A percentile compares a stretch with the other conserved stretches of the same genome.
phyloP scores from a whole-genome alignment of 31 red algal species.

The Porphyra umbilicalis region DNA sequence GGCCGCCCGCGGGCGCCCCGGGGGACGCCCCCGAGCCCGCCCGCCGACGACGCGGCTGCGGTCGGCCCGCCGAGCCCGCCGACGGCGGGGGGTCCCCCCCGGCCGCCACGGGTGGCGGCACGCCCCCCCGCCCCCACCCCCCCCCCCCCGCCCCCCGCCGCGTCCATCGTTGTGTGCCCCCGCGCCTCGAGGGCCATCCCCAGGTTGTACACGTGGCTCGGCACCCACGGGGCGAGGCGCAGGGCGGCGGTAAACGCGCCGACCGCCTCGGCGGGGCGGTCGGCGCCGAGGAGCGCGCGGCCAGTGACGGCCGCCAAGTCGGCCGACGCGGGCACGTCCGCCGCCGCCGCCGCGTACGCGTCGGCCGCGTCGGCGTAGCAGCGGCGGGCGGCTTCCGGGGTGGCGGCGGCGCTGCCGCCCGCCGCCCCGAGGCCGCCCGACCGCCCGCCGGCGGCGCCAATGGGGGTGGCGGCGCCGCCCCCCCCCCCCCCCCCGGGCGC shows the following conservation, averaged over 20 bases:
- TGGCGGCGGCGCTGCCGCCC: neutral
- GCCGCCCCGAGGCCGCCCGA: neutral
- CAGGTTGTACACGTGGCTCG: neutral
- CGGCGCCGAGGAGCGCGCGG: neutral
- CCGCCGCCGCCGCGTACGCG: neutral
- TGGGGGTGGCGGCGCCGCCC: neutral
- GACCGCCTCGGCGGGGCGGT: neutral
- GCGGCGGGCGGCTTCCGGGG: neutral
- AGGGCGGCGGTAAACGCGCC: neutral
- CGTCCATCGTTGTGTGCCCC: neutral
- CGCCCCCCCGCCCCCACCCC: neutral
- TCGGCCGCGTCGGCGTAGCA: neutral
- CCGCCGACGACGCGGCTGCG: too few species aligned
- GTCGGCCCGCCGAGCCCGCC: neutral
- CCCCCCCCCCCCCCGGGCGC: neutral
- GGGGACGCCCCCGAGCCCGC: neutral
- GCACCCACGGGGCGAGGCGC: neutral
- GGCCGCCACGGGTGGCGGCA: too few species aligned
- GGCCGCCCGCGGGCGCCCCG: neutral
- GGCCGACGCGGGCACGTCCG: neutral
- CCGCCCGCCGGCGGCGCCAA: neutral
- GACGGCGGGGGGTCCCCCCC: too few species aligned
- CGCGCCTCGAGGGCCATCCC: neutral
- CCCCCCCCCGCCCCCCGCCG: neutral
- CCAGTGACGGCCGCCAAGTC: neutral